These are phyloP conservation scores for Leccinum holopus DNA, from an alignment of 1,284 basidiomycete species.

Conservation along the genomic window DNA sequence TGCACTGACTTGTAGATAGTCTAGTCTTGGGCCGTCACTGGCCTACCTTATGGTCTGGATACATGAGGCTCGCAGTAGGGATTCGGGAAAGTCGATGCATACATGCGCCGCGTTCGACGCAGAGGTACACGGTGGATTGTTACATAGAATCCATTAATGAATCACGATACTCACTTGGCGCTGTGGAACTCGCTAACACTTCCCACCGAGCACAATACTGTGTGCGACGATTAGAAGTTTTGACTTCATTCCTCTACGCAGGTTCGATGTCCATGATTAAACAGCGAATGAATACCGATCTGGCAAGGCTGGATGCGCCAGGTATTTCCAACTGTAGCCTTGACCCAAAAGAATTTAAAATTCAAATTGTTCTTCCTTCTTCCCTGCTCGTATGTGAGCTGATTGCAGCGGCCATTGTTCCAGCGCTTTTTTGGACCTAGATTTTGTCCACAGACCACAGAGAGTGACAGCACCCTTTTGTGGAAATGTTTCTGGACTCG, in stretches of 20 bases:
- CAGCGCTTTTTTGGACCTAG: constrained; percentile 1
- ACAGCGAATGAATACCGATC: background rate
- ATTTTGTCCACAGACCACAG: constrained; percentile 5
- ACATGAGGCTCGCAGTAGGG: background rate
- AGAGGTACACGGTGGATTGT: background rate
- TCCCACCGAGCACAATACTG: background rate
- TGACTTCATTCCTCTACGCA: too few species aligned
- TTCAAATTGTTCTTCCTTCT: background rate
- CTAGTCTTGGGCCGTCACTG: background rate
- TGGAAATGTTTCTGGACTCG: constrained; percentile 6
- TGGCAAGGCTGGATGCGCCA: background rate
- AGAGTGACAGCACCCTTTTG: background rate
- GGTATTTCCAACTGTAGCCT: background rate
- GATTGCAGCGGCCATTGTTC: background rate
- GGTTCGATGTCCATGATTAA: background rate
- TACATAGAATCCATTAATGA: background rate
- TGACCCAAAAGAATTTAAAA: background rate
- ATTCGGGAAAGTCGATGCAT: background rate
- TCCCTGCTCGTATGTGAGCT: background rate
- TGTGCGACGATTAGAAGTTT: background rate
- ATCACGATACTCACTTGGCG: background rate
- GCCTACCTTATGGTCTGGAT: background rate
- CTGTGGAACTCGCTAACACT: background rate
- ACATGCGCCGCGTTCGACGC: background rate
- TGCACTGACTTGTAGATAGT: background rate